Percentiles rank a stretch among this genome's conserved stretches.
Evolutionary conservation across 2,329 filamentous ascomycete species (phyloP).

Genomic region (Fusarium heterosporum): DNA sequence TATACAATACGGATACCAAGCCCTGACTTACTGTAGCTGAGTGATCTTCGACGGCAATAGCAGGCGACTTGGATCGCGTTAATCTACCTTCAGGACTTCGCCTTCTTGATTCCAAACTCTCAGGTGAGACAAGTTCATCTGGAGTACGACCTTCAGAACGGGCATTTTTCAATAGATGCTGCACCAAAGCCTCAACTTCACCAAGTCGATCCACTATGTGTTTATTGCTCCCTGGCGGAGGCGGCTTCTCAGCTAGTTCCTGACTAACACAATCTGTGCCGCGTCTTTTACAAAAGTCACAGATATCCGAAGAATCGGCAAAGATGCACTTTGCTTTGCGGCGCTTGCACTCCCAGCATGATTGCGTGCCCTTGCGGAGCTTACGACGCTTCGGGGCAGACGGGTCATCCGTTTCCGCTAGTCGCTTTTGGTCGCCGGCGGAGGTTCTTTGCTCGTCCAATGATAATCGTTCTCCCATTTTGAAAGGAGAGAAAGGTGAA

Average conservation of each 20-base stretch:
- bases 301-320: conserved; percentile 53
- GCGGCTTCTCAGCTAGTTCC: conserved; percentile 55
- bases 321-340: conserved; percentile 65
- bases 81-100: neutral
- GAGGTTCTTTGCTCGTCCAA: conserved; percentile 2
- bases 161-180: conserved; percentile 42
- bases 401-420: neutral
- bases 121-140: neutral
- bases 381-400: conserved; percentile 40
- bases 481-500: neutral
- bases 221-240: conserved; percentile 25
- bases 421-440: neutral
- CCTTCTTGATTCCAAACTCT: neutral
- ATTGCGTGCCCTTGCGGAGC: conserved; percentile 66
- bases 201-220: conserved; percentile 48
- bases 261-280: conserved; percentile 61
- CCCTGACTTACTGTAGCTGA: neutral
- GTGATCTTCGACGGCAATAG: rapidly evolving
- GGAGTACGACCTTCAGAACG: neutral
- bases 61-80: neutral
- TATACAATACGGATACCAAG: rapidly evolving
- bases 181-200: conserved; percentile 53
- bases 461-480: conserved; percentile 23
- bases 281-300: conserved; percentile 59
- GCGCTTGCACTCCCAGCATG: conserved; percentile 70